These are phyloP conservation scores for Aureobasidium sp. DNA, from an alignment of 2,329 filamentous ascomycete species.

Conservation along the genomic window DNA sequence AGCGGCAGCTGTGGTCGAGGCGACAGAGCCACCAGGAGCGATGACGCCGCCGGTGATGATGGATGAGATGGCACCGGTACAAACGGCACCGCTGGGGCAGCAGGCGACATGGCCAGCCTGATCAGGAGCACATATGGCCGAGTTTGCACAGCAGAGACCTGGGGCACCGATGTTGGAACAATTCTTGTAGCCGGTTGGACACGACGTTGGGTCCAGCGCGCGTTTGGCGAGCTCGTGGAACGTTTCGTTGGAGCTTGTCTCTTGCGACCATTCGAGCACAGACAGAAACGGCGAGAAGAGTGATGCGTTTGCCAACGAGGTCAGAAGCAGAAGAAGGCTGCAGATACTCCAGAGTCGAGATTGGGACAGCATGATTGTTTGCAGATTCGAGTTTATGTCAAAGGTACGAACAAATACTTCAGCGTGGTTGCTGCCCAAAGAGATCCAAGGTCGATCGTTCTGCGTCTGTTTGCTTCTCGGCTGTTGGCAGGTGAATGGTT, in stretches of 20 bases:
- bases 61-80: constrained; percentile 45
- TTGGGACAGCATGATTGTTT: background rate
- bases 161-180: constrained; percentile 45
- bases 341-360: background rate
- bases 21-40: constrained; percentile 16
- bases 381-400: background rate
- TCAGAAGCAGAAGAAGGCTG: background rate
- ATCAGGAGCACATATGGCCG: constrained; percentile 48
- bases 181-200: constrained; percentile 43
- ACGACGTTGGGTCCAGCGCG: constrained; percentile 31
- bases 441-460: background rate
- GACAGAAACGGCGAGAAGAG: constrained; percentile 13
- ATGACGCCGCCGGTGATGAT: constrained; percentile 26
- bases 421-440: background rate
- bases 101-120: constrained; percentile 50
- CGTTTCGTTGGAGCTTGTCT: background rate
- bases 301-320: background rate
- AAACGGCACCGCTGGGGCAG: constrained; percentile 49
- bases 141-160: constrained; percentile 46
- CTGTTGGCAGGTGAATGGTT: constrained; percentile 8
- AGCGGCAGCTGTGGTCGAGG: constrained; percentile 14
- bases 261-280: constrained; percentile 3
- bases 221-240: constrained; percentile 23
- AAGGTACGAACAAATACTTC: background rate
- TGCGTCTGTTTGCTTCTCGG: constrained; percentile 3